A percentile compares a stretch with the other conserved stretches of the same genome.
phyloP scores from a whole-genome alignment of 2,329 filamentous ascomycete species.

The Stagonosporopsis cucurbitacearum region DNA sequence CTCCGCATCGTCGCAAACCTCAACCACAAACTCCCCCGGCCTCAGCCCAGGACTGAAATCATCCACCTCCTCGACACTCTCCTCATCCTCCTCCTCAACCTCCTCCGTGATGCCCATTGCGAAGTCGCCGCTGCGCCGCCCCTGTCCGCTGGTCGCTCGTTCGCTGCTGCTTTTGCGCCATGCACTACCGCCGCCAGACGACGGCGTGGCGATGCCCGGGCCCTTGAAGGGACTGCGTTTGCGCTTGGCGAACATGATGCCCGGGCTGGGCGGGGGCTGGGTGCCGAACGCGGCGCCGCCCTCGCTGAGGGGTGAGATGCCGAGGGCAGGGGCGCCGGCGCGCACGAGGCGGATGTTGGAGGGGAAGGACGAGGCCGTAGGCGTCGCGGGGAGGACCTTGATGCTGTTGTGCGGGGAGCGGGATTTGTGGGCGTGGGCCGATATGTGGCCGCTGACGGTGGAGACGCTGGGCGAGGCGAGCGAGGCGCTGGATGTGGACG shows the following conservation, averaged over 20 bases:
- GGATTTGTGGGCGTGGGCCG: slow-evolving; percentile 72
- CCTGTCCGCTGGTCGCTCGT: slow-evolving; percentile 65
- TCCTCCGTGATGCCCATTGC: slow-evolving; percentile 61
- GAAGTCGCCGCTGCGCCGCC: slow-evolving; percentile 74
- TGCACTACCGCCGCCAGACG: slow-evolving; percentile 20
- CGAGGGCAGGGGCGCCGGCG: slow-evolving; percentile 47
- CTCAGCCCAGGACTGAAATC: slow-evolving; percentile 60
- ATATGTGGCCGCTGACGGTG: slow-evolving; percentile 63
- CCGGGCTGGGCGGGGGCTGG: slow-evolving; percentile 63
- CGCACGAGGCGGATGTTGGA: slow-evolving; percentile 85
- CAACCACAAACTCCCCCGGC: slow-evolving; percentile 36
- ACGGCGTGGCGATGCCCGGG: slow-evolving; percentile 60
- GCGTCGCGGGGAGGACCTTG: slow-evolving; percentile 93
- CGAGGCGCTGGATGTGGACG: slow-evolving; percentile 82
- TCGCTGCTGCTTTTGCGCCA: slow-evolving; percentile 20
- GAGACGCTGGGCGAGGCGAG: slow-evolving; percentile 57
- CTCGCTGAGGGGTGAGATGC: slow-evolving; percentile 44
- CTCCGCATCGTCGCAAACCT: slow-evolving; percentile 8
- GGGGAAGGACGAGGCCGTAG: slow-evolving; percentile 74
- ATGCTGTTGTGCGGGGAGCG: slow-evolving; percentile 77
- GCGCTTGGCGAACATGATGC: slow-evolving; percentile 79
- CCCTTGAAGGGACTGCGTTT: slow-evolving; percentile 86
- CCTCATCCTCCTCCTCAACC: slow-evolving; percentile 49
- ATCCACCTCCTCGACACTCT: slow-evolving; percentile 63
- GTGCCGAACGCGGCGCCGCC: slow-evolving; percentile 55